A percentile compares a stretch with the other conserved stretches of the same genome.
Evolutionary conservation across 2,329 filamentous ascomycete species (phyloP).

Genomic region (Fusarium pseudoanthophilum): DNA sequence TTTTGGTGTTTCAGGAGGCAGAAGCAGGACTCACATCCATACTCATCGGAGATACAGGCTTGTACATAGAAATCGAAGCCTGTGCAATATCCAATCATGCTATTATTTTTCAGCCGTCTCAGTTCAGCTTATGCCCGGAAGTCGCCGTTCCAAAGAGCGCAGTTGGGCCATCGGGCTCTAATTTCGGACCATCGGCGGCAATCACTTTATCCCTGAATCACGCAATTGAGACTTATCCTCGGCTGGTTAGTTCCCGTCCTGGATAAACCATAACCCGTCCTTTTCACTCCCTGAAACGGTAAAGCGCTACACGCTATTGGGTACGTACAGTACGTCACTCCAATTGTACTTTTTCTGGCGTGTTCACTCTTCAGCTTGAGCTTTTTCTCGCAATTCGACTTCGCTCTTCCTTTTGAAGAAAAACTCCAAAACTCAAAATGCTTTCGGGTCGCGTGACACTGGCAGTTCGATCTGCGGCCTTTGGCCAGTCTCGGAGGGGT

Average conservation of each 20-base stretch:
- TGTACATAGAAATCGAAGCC: accelerated
- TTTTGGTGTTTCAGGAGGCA: neutral
- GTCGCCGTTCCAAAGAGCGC: constrained; percentile 5
- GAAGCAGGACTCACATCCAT: accelerated
- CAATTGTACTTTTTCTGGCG: constrained; percentile 24
- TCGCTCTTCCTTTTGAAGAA: neutral
- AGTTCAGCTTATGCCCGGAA: neutral
- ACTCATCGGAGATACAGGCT: accelerated
- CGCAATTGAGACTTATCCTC: constrained; percentile 22
- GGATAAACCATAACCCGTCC: constrained; percentile 8
- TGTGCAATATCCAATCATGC: neutral
- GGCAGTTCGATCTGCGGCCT: constrained; percentile 24
- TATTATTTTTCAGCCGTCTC: neutral
- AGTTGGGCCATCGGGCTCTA: constrained; percentile 6
- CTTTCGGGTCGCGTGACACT: constrained; percentile 31
- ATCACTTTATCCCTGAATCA: constrained; percentile 28
- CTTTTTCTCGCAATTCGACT: constrained; percentile 14
- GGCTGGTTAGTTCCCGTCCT: neutral
- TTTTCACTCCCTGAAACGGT: neutral
- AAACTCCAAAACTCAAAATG: constrained; percentile 30
- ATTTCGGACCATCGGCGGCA: constrained; percentile 29
- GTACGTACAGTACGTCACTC: constrained; percentile 29
- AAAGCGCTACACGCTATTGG: neutral
- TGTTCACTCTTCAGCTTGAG: constrained; percentile 5
- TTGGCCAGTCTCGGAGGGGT: constrained; percentile 3